A percentile compares a stretch with the other conserved stretches of the same genome.
These are phyloP conservation scores for Mangifera indica DNA, from an alignment of 345 rosid genomes.

Conservation along the genomic window DNA sequence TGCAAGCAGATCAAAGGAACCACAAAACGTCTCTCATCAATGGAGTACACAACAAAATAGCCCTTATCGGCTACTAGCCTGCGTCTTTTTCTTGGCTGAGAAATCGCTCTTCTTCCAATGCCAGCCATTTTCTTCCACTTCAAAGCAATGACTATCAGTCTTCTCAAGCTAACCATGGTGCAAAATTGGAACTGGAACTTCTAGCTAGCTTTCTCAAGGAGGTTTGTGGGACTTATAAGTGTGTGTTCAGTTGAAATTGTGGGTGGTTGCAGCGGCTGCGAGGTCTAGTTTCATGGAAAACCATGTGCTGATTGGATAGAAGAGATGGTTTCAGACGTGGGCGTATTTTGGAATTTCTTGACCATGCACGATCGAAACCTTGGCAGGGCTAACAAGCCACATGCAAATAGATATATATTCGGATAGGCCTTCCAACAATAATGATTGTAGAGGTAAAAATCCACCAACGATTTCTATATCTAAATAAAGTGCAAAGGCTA, in stretches of 20 bases:
- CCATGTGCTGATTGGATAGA: constrained; percentile 31
- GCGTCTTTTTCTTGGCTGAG: not conserved
- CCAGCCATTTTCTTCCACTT: constrained; percentile 32
- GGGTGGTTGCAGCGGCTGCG: too few relatives aligned
- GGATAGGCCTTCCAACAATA: not conserved
- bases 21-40: constrained; percentile 32
- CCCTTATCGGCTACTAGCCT: constrained; percentile 22
- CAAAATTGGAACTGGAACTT: not conserved
- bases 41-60: constrained; percentile 34
- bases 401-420: constrained; percentile 10
- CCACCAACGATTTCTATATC: too few relatives aligned
- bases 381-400: constrained; percentile 2
- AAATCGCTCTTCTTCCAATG: constrained; percentile 14
- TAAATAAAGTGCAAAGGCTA: too few relatives aligned
- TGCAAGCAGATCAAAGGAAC: constrained; percentile 32
- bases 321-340: constrained; percentile 30
- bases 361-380: not conserved
- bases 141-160: constrained; percentile 15
- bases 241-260: not conserved
- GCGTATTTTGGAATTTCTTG: constrained; percentile 29
- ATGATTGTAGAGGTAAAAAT: constrained; percentile 6
- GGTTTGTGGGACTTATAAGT: not conserved
- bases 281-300: constrained; percentile 10
- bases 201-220: not conserved
- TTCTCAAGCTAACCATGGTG: constrained; percentile 20